Evolutionary conservation across 2,329 filamentous ascomycete genomes (phyloP).

Genomic region (Didymella lethalis): DNA sequence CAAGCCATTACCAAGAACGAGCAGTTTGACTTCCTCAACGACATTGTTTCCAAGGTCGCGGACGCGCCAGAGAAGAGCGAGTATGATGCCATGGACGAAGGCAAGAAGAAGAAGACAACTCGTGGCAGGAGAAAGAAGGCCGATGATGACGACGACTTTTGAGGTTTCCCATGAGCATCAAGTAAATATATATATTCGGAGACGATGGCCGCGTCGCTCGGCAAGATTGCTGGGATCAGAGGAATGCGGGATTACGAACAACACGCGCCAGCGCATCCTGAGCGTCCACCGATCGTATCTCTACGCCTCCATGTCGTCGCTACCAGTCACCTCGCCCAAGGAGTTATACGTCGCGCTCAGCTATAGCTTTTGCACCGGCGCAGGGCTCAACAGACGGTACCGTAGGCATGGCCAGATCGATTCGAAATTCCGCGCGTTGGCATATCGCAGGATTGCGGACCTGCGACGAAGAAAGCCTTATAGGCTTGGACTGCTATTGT

Average conservation of each 20-base stretch:
- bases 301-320: neutral
- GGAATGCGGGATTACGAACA: neutral
- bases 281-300: neutral
- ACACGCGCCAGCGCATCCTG: neutral
- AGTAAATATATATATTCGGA: neutral
- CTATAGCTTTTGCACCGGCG: neutral
- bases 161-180: slow-evolving; percentile 9
- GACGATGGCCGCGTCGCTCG: neutral
- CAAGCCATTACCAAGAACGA: slow-evolving; percentile 86
- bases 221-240: neutral
- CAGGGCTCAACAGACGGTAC: neutral
- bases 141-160: slow-evolving; percentile 50
- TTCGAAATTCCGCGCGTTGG: neutral
- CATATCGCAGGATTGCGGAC: neutral
- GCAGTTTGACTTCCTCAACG: slow-evolving; percentile 91
- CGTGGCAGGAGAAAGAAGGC: slow-evolving; percentile 50
- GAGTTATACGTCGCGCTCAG: neutral
- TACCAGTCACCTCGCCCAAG: neutral
- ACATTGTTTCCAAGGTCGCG: slow-evolving; percentile 87
- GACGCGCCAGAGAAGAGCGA: slow-evolving; percentile 65
- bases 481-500: neutral
- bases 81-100: slow-evolving; percentile 52
- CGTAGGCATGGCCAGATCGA: neutral
- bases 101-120: slow-evolving; percentile 55
- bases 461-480: neutral